Percentiles rank a stretch among this genome's conserved stretches.
These are phyloP conservation scores for Thoreauomyces humboldtii DNA, from an alignment of 192 early-diverging fungal species.

Conservation along the genomic window DNA sequence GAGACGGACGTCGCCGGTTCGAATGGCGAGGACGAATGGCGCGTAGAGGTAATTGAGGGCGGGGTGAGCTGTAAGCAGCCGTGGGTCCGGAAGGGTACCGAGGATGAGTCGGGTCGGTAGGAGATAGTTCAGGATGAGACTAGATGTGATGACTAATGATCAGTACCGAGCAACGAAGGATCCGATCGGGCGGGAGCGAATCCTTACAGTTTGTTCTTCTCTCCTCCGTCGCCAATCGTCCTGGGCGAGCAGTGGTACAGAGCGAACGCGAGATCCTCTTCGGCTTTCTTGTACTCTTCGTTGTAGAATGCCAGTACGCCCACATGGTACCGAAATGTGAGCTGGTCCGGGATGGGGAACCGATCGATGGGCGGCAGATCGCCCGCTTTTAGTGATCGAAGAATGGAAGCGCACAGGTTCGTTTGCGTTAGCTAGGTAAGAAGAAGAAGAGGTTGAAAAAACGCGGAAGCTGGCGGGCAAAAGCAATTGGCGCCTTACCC, in stretches of 20 bases:
- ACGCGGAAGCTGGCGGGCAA: not conserved
- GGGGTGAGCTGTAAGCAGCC: conserved; percentile 63
- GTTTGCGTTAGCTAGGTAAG: conserved; percentile 65
- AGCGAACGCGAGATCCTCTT: conserved; percentile 50
- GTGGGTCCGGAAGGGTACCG: conserved; percentile 65
- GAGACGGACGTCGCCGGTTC: conserved; percentile 64
- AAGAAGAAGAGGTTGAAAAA: not conserved
- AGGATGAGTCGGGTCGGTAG: conserved; percentile 74
- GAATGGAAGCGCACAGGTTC: conserved; percentile 82
- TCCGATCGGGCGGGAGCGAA: too few relatives aligned
- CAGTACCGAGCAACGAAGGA: too few relatives aligned
- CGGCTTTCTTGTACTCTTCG: conserved; percentile 72
- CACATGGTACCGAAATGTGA: conserved; percentile 82
- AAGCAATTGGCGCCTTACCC: conserved; percentile 44
- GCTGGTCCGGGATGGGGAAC: conserved; percentile 83
- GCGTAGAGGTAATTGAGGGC: conserved; percentile 59
- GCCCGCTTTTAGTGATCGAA: conserved; percentile 65
- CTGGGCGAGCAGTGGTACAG: conserved; percentile 45
- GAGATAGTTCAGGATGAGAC: conserved; percentile 74
- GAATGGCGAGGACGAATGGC: conserved; percentile 63
- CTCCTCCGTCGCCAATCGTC: not conserved
- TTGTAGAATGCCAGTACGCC: conserved; percentile 85
- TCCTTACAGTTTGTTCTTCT: conserved; percentile 29
- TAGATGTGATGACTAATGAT: not conserved
- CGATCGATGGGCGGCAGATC: conserved; percentile 73